phyloP scores from a whole-genome alignment of 2,329 filamentous ascomycete species.

The Alternaria atra region DNA sequence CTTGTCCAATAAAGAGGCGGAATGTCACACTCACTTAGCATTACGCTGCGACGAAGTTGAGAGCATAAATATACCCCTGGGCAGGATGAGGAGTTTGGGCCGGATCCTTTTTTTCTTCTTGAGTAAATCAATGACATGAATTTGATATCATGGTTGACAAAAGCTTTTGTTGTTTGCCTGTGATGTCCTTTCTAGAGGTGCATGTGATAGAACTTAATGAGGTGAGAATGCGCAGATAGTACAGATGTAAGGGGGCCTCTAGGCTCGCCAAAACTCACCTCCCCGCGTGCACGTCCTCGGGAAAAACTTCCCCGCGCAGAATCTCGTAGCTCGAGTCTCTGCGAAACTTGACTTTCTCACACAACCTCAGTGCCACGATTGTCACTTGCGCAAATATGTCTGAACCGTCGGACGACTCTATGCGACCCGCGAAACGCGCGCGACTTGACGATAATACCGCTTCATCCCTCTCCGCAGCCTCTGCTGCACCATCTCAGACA shows the following conservation, averaged over 20 bases:
- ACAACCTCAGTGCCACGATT: conserved; percentile 3
- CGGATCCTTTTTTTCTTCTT: background rate
- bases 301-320: conserved; percentile 42
- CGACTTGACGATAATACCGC: conserved; percentile 37
- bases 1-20: conserved; percentile 20
- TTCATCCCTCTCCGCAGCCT: conserved; percentile 14
- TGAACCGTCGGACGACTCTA: conserved; percentile 20
- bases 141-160: conserved; percentile 2
- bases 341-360: background rate
- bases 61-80: conserved; percentile 25
- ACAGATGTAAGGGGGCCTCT: background rate
- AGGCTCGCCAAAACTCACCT: conserved; percentile 21
- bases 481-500: conserved; percentile 3
- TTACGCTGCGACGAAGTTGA: conserved; percentile 8
- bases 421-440: conserved; percentile 45
- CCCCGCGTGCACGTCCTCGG: conserved; percentile 26
- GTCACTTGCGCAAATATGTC: conserved; percentile 20
- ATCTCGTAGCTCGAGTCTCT: conserved; percentile 11
- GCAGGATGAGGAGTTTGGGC: conserved; percentile 17
- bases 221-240: background rate
- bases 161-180: background rate
- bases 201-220: background rate
- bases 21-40: conserved; percentile 24
- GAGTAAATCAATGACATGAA: conserved; percentile 2
- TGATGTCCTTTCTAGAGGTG: background rate